phyloP scores from a whole-genome alignment of 2,329 filamentous ascomycete genomes.

The Tolypocladium ovalisporum region DNA sequence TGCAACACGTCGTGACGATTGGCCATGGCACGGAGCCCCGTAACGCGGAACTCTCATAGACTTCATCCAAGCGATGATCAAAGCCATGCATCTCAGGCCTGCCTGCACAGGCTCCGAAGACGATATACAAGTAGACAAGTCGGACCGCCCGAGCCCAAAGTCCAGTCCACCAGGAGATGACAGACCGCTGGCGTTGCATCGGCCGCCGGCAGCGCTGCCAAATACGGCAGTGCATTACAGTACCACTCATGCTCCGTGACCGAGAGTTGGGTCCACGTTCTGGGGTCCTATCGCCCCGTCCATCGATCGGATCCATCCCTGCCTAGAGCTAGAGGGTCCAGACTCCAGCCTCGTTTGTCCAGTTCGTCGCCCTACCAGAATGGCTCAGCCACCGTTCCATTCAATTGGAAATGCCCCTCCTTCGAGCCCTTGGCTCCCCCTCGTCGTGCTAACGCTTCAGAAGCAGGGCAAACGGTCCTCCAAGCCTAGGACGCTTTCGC shows the following conservation, averaged over 20 bases:
- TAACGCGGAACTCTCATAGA: neutral
- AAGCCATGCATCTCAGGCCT: no score
- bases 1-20: neutral
- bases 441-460: neutral
- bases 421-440: neutral
- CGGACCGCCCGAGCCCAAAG: no score
- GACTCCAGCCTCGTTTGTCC: neutral
- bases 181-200: no score
- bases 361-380: neutral
- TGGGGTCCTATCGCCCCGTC: neutral
- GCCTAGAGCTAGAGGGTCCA: neutral
- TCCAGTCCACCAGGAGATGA: no score
- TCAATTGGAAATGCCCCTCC: neutral
- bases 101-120: no score
- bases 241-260: neutral
- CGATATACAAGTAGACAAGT: no score
- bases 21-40: neutral
- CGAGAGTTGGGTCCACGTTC: neutral
- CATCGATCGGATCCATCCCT: neutral
- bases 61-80: neutral
- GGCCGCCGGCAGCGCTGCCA: no score
- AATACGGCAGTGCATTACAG: no score
- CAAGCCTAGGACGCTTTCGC: neutral
- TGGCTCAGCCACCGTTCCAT: neutral
- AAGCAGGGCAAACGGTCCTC: neutral